phyloP scores from a whole-genome alignment of 1,139 yeast species.

The Saccharomyces pastorianus region DNA sequence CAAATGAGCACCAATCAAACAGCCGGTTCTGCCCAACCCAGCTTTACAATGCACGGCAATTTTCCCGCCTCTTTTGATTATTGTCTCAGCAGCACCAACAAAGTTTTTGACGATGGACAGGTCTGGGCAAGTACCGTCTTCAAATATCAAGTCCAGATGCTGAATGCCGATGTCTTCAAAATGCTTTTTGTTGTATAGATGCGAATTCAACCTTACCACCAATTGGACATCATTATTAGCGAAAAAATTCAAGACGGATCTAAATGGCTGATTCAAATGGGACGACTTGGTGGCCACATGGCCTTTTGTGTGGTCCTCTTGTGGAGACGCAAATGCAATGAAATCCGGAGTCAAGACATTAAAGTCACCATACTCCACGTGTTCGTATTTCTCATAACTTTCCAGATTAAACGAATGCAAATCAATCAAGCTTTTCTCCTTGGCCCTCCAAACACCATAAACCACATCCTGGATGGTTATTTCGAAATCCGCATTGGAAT shows the following conservation, averaged over 20 bases:
- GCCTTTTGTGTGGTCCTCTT: slow-evolving; percentile 49
- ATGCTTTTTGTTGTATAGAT: slow-evolving; percentile 74
- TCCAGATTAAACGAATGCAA: slow-evolving; percentile 80
- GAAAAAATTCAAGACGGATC: slow-evolving; percentile 72
- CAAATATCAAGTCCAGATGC: slow-evolving; percentile 91
- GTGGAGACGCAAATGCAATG: slow-evolving; percentile 96
- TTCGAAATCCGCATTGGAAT: slow-evolving; percentile 89
- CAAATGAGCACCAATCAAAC: slow-evolving; percentile 92
- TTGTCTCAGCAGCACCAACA: slow-evolving; percentile 89
- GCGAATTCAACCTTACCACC: slow-evolving; percentile 88
- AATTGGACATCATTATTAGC: slow-evolving; percentile 65
- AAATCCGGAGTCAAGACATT: slow-evolving; percentile 87
- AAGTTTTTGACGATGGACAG: slow-evolving; percentile 86
- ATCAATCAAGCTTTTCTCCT: slow-evolving; percentile 82
- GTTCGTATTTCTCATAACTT: slow-evolving; percentile 86
- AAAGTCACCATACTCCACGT: slow-evolving; percentile 96
- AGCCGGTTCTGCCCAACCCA: slow-evolving; percentile 95
- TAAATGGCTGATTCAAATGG: slow-evolving; percentile 61
- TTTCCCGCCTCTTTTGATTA: slow-evolving; percentile 74
- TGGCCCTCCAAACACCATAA: slow-evolving; percentile 96
- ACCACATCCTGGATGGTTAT: slow-evolving; percentile 90
- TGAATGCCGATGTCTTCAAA: slow-evolving; percentile 77
- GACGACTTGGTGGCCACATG: slow-evolving; percentile 24
- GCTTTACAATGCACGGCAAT: slow-evolving; percentile 98
- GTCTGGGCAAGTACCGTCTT: slow-evolving; percentile 96